Evolutionary conservation across 805 yeast species (phyloP).

Genomic region (Kazachstania taianensis): DNA sequence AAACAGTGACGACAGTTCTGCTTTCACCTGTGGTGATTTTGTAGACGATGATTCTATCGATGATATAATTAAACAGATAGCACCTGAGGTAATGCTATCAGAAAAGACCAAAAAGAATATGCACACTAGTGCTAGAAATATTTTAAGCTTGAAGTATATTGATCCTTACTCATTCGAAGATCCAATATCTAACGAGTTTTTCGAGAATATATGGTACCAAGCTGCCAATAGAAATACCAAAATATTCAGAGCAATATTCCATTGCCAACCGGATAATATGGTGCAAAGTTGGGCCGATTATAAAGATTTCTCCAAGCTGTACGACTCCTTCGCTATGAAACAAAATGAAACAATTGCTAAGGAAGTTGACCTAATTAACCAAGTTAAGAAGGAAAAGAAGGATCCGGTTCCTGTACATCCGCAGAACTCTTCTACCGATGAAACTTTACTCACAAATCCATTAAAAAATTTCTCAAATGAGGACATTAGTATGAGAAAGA

Average conservation of each 20-base stretch:
- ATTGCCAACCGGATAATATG: constrained; percentile 87
- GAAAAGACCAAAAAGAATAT: constrained; percentile 4
- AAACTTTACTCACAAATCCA: neutral
- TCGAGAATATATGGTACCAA: constrained; percentile 76
- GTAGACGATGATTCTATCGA: constrained; percentile 23
- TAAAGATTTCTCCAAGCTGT: constrained; percentile 54
- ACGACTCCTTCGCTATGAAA: constrained; percentile 40
- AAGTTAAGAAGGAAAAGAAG: neutral
- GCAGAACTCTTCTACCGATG: neutral
- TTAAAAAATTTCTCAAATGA: neutral
- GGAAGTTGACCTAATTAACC: neutral
- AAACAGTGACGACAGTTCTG: neutral
- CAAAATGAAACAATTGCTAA: constrained; percentile 12
- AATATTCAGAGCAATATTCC: constrained; percentile 75
- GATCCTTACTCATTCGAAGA: constrained; percentile 88
- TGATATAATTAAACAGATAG: constrained; percentile 20
- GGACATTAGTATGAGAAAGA: neutral
- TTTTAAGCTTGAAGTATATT: constrained; percentile 38
- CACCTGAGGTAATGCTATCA: constrained; percentile 9
- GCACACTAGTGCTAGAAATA: constrained; percentile 4
- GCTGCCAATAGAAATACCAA: constrained; percentile 77
- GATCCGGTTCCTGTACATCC: neutral
- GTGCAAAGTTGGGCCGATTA: constrained; percentile 89
- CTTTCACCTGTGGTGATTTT: neutral
- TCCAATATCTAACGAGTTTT: constrained; percentile 74